These are phyloP conservation scores for Chrysochromulina tobinii DNA, from an alignment of 78 protist genomes.

Conservation along the genomic window DNA sequence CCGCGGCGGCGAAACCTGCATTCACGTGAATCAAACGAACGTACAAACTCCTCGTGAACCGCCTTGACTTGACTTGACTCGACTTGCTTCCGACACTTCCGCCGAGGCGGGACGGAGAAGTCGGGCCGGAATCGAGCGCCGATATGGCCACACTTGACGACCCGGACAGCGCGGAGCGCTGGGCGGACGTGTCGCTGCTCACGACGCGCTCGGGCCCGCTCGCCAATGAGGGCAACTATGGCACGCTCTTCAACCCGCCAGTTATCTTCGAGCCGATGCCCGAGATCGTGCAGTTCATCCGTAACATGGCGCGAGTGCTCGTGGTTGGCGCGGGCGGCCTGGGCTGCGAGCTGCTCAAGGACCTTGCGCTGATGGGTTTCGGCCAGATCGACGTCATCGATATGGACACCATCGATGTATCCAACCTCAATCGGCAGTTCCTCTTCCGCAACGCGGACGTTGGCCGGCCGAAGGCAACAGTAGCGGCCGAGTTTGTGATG, in stretches of 20 bases:
- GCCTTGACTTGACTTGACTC: too few relatives aligned
- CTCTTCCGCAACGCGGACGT: conserved; percentile 85
- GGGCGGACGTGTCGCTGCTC: not conserved
- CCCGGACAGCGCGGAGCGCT: not conserved
- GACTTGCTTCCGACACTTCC: too few relatives aligned
- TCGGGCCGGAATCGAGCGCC: too few relatives aligned
- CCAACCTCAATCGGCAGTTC: conserved; percentile 95
- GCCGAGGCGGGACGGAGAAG: too few relatives aligned
- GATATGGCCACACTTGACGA: too few relatives aligned
- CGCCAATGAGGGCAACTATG: not conserved
- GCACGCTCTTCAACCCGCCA: conserved; percentile 6
- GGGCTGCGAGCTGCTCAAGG: conserved; percentile 96
- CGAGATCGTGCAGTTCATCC: not conserved
- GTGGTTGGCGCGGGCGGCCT: conserved; percentile 98
- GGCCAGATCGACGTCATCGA: conserved; percentile 90
- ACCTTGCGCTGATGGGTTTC: conserved; percentile 92
- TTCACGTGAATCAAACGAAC: too few relatives aligned
- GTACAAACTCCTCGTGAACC: too few relatives aligned
- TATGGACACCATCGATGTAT: conserved; percentile 92
- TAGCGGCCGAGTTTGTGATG: conserved; percentile 92
- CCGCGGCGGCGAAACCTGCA: too few relatives aligned
- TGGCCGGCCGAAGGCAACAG: conserved; percentile 90
- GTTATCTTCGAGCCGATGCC: not conserved
- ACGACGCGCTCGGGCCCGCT: not conserved
- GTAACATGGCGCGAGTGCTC: conserved; percentile 30